Evolutionary conservation across 2,329 filamentous ascomycete species (phyloP).

Genomic region (Cytospora mali): DNA sequence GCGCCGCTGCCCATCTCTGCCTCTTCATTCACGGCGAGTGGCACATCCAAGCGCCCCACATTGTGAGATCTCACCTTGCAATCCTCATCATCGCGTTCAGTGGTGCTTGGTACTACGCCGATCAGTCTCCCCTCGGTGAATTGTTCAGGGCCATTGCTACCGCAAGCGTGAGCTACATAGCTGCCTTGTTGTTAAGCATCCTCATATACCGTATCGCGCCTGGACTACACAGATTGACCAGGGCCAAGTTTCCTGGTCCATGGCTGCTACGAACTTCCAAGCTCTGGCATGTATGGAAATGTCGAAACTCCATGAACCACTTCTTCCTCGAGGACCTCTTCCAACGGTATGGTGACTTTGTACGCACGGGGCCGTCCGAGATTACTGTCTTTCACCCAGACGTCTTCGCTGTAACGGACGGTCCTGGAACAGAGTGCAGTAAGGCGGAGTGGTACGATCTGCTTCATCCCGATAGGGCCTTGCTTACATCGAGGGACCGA

Average conservation of each 20-base stretch:
- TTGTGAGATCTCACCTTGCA: neutral
- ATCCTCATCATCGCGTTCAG: neutral
- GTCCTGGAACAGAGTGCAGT: conserved; percentile 29
- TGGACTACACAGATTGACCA: neutral
- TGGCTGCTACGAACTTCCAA: neutral
- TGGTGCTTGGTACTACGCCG: neutral
- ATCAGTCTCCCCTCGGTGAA: neutral
- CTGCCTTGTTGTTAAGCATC: neutral
- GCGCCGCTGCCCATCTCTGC: neutral
- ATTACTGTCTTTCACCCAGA: conserved; percentile 16
- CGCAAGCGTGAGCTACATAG: too few relatives aligned
- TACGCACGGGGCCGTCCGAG: conserved; percentile 1
- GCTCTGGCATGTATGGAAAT: neutral
- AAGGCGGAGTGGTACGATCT: conserved; percentile 30
- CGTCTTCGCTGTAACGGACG: conserved; percentile 30
- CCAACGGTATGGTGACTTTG: neutral
- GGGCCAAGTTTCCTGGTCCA: neutral
- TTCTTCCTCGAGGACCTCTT: neutral
- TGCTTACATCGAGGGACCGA: neutral
- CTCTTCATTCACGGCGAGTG: conserved; percentile 7
- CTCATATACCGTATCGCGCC: neutral
- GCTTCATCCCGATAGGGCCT: neutral
- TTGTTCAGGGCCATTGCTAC: neutral
- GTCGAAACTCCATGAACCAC: neutral
- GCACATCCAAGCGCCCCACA: neutral